Base-by-base conservation (phyloP, 2,329 filamentous ascomycete genomes). In the Colletotrichum scovillei region DNA sequence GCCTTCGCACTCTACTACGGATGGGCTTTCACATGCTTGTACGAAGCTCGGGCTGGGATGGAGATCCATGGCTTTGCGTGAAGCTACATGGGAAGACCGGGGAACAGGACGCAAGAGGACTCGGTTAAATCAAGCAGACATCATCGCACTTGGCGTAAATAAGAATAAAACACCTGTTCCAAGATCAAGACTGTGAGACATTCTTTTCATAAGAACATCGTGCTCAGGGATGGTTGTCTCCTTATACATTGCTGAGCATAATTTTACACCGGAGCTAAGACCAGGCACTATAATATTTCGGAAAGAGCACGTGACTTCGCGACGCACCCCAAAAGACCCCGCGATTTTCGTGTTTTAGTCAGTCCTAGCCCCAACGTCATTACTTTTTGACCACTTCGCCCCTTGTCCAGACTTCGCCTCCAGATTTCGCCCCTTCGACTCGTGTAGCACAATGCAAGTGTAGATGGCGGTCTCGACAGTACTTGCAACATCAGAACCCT, bases 261-360 rank as follows among this genome's bases (percentile, higher is more conserved):
- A 3, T 0, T 4, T 2, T n/a, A 11, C 0, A 24, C 26, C 52
- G 42, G 22, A 55, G 52, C n/a, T 28, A 55, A 9, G 52, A 55
- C 9, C 16, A 62, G 12, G 8, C 26, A 63, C 46, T 52, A 24
- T 32, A 55, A 53, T n/a, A 12, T 24, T 16, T 7, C 4, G 49
- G 14, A 2, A 4, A 4, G 2, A 19, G 9, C 66, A 69, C 63
- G 71, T 55, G 71, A 73, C 62, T 24, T 53, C 71, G 71, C 71
- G 67, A 69, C 66, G 28, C 12, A 49, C 26, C 49, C 53, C n/a
- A 5, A 12, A 52, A 24, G 58, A 56, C 71, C 49, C 67, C 59
- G 62, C 60, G 63, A 49, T 70, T 70, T 67, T 70, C 46, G 67
- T 57, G 55, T 32, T 60, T 49, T 58, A 28, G 19, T 62, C 32